Evolutionary conservation across 345 rosid species (phyloP).

Genomic region (Passiflora organensis): DNA sequence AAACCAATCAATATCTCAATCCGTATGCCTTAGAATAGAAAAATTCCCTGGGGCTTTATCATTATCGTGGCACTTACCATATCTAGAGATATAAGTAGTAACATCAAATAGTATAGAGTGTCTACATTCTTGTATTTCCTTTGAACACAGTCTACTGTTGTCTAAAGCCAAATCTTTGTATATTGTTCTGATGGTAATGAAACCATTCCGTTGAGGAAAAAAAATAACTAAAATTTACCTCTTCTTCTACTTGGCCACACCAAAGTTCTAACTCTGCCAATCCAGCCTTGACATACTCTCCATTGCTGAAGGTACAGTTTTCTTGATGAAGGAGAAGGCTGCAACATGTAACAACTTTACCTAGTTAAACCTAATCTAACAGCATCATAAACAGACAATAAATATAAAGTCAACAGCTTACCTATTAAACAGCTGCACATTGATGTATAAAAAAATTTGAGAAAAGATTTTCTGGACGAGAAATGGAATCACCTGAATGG

Average conservation of each 20-base stretch:
- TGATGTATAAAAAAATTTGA: constrained; percentile 22
- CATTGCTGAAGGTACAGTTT: constrained; percentile 26
- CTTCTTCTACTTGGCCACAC: constrained; percentile 25
- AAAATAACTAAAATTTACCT: constrained; percentile 18
- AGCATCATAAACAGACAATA: neutral
- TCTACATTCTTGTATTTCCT: too few species aligned
- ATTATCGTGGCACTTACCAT: too few species aligned
- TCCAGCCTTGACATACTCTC: constrained; percentile 28
- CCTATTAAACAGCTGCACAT: constrained; percentile 28
- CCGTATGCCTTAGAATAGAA: too few species aligned
- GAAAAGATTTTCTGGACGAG: constrained; percentile 17
- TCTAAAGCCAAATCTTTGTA: too few species aligned
- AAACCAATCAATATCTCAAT: too few species aligned
- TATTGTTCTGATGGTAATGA: neutral
- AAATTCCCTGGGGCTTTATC: too few species aligned
- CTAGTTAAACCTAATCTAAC: neutral
- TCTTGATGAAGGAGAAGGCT: constrained; percentile 28
- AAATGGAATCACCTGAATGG: constrained; percentile 21
- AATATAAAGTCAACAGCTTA: constrained; percentile 1
- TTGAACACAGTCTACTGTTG: too few species aligned
- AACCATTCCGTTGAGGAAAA: neutral
- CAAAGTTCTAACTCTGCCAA: constrained; percentile 23
- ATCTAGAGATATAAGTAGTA: too few species aligned
- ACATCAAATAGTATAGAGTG: too few species aligned
- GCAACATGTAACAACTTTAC: constrained; percentile 2